These are phyloP conservation scores for Pichia pseudocactophila DNA, from an alignment of 805 yeast species.

Conservation along the genomic window DNA sequence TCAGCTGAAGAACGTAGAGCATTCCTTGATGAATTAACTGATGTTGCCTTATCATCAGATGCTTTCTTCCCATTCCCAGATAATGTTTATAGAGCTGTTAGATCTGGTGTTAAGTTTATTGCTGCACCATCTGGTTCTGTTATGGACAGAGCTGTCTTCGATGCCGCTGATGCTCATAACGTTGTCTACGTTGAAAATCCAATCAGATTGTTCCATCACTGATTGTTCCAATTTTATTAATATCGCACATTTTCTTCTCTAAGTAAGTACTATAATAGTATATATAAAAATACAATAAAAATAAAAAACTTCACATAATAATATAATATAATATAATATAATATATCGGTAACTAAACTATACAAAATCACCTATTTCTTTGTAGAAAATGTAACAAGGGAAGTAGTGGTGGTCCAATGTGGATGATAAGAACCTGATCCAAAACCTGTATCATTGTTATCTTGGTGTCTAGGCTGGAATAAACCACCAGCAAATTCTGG, in stretches of 20 bases:
- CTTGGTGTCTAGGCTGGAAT: constrained; percentile 80
- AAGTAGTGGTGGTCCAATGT: constrained; percentile 38
- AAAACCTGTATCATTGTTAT: constrained; percentile 77
- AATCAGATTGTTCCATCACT: constrained; percentile 97
- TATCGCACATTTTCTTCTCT: constrained; percentile 1
- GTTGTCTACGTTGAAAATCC: constrained; percentile 95
- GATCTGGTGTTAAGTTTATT: constrained; percentile 91
- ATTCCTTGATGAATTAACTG: constrained; percentile 72
- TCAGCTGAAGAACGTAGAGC: constrained; percentile 76
- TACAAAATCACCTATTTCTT: constrained; percentile 23
- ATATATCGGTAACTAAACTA: background rate
- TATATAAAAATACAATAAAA: background rate
- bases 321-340: background rate
- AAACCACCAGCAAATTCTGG: constrained; percentile 46
- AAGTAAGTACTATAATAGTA: background rate
- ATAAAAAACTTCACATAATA: no score
- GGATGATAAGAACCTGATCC: constrained; percentile 31
- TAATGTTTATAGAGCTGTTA: constrained; percentile 94
- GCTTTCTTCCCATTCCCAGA: constrained; percentile 99
- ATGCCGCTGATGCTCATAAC: constrained; percentile 87
- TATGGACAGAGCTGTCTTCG: constrained; percentile 92
- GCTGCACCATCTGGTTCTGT: constrained; percentile 98
- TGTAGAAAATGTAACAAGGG: constrained; percentile 40
- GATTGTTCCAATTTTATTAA: constrained; percentile 12
- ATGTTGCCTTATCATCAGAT: constrained; percentile 91